phyloP scores from a whole-genome alignment of 495 filamentous ascomycete genomes.

The Choiromyces venosus region DNA sequence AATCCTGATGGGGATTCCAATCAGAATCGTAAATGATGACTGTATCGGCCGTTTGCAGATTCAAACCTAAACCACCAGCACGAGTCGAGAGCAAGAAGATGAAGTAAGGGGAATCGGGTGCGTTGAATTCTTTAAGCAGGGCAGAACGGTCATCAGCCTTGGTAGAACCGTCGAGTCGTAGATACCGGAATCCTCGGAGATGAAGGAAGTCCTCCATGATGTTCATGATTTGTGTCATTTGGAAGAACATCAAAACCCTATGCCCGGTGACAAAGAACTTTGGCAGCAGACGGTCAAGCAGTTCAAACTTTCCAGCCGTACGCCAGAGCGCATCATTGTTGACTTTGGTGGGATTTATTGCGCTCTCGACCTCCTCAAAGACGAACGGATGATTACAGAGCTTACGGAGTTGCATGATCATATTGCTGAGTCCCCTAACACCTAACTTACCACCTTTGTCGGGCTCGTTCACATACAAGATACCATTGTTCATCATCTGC shows the following conservation, averaged over 20 bases:
- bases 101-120: constrained; percentile 82
- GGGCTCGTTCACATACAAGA: constrained; percentile 84
- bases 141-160: constrained; percentile 97
- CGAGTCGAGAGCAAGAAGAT: constrained; percentile 98
- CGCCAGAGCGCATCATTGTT: constrained; percentile 94
- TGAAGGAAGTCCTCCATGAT: constrained; percentile 99
- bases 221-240: constrained; percentile 99
- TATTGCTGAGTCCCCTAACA: constrained; percentile 94
- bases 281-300: constrained; percentile 84
- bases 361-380: constrained; percentile 93
- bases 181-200: constrained; percentile 69
- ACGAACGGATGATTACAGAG: constrained; percentile 99
- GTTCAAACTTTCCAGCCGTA: constrained; percentile 93
- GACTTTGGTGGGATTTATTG: constrained; percentile 82
- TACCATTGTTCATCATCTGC: constrained; percentile 91
- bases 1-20: constrained; percentile 99
- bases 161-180: constrained; percentile 91
- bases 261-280: constrained; percentile 87
- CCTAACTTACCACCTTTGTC: constrained; percentile 88
- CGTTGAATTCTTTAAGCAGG: constrained; percentile 81
- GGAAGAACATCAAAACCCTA: constrained; percentile 98
- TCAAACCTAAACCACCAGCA: constrained; percentile 94
- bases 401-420: constrained; percentile 99
- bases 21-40: constrained; percentile 99
- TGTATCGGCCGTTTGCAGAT: constrained; percentile 94